A percentile compares a stretch with the other conserved stretches of the same genome.
These are phyloP conservation scores for Herpotrichia juniperi DNA, from an alignment of 2,329 filamentous ascomycete species.

Conservation along the genomic window DNA sequence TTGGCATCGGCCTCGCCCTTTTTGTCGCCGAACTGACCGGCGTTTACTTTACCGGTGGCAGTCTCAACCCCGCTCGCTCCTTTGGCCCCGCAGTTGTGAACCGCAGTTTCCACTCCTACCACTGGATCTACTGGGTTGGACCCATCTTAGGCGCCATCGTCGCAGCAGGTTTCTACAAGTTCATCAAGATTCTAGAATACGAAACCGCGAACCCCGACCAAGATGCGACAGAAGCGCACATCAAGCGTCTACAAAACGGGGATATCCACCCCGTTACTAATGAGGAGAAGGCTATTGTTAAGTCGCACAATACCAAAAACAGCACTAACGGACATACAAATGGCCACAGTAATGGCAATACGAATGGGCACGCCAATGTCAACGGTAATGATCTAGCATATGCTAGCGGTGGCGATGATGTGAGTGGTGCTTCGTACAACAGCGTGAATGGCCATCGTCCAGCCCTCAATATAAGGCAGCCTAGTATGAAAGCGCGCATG, in stretches of 20 bases:
- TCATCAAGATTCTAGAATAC: constrained; percentile 57
- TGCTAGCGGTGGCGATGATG: no score
- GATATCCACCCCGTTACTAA: not conserved
- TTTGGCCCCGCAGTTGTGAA: constrained; percentile 56
- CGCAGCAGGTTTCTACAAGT: constrained; percentile 55
- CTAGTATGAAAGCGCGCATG: no score
- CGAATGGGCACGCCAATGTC: no score
- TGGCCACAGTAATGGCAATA: no score
- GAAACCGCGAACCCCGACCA: constrained; percentile 57
- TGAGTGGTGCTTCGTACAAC: no score
- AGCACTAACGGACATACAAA: no score
- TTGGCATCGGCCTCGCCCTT: constrained; percentile 52
- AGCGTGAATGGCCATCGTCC: no score
- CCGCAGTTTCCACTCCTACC: constrained; percentile 49
- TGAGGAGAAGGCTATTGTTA: no score
- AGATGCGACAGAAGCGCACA: constrained; percentile 18
- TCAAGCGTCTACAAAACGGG: not conserved
- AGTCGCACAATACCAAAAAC: no score
- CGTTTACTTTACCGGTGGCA: constrained; percentile 55
- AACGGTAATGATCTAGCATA: no score
- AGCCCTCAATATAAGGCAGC: no score
- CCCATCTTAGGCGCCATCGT: constrained; percentile 53
- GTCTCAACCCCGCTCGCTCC: constrained; percentile 56
- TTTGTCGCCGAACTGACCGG: constrained; percentile 55
- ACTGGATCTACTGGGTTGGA: constrained; percentile 61